Conservation (phyloP, 2,329 filamentous ascomycete genomes). For the Cryoendolithus antarcticus region DNA sequence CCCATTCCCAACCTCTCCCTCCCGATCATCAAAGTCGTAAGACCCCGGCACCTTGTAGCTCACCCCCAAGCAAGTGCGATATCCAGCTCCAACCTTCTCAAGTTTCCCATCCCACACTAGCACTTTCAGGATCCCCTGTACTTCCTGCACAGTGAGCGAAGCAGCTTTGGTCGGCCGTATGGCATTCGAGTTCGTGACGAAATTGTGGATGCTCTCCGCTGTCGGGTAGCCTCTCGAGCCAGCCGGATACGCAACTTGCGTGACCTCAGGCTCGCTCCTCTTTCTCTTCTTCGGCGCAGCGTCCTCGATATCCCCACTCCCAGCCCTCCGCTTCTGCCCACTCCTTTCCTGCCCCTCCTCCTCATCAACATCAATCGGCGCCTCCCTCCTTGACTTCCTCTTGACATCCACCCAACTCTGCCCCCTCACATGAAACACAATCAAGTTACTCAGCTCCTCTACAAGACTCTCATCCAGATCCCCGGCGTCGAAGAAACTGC, state of each 20-base stretch:
- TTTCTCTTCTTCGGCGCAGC: constrained; percentile 18
- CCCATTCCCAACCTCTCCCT: constrained; percentile 49
- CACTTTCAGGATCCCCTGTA: constrained; percentile 76
- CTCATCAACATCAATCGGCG: constrained; percentile 4
- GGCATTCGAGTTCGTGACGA: constrained; percentile 56
- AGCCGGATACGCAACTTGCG: constrained; percentile 19
- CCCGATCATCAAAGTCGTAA: constrained; percentile 22
- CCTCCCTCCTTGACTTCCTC: constrained; percentile 7
- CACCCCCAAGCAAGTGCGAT: constrained; percentile 31
- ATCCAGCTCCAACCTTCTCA: constrained; percentile 46
- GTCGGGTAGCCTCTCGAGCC: constrained; percentile 59
- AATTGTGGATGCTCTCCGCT: constrained; percentile 60
- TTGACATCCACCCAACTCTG: constrained; percentile 55
- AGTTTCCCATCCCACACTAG: constrained; percentile 79
- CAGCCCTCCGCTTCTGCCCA: constrained; percentile 18
- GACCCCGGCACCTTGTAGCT: constrained; percentile 15
- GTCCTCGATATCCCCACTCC: constrained; percentile 20
- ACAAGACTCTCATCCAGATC: constrained; percentile 85
- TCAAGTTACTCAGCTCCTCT: constrained; percentile 57
- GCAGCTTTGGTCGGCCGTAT: constrained; percentile 55
- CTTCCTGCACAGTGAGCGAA: constrained; percentile 50
- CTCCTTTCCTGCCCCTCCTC: constrained; percentile 1
- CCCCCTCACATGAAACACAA: constrained; percentile 60
- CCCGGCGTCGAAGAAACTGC: constrained; percentile 87
- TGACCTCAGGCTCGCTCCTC: constrained; percentile 10